Conservation (phyloP, 441 rosid genomes). For the Rhodomyrtus psidioides region DNA sequence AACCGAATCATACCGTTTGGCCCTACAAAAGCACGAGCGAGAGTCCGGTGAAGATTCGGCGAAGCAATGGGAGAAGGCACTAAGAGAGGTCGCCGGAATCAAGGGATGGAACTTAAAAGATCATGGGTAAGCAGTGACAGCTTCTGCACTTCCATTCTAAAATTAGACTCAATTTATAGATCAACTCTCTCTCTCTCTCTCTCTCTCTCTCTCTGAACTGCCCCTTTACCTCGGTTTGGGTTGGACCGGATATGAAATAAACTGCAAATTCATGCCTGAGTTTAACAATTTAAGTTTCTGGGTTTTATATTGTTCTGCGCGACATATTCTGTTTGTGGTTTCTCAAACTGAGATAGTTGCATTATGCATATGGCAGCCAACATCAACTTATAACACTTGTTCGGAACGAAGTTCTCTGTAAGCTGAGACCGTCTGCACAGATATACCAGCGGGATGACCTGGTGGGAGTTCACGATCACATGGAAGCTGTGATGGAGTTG, state of each 20-base stretch:
- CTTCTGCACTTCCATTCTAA: neutral
- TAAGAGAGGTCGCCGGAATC: accelerated
- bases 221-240: neutral
- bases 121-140: neutral
- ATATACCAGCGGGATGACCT: neutral
- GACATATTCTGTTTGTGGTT: neutral
- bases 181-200: too few relatives aligned
- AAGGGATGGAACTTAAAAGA: neutral
- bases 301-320: neutral
- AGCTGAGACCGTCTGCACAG: neutral
- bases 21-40: neutral
- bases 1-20: accelerated
- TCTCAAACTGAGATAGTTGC: neutral
- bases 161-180: neutral
- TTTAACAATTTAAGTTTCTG: neutral
- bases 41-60: accelerated
- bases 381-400: neutral
- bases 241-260: neutral
- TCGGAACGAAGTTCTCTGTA: neutral
- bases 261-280: neutral
- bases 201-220: too few relatives aligned
- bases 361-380: neutral
- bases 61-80: neutral
- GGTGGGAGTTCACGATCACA: neutral
- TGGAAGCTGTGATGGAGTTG: neutral